Evolutionary conservation across 1,139 yeast genomes (phyloP), one percentile per base, ranked within the genome.

Genomic region (Saccharomyces hybrid): DNA sequence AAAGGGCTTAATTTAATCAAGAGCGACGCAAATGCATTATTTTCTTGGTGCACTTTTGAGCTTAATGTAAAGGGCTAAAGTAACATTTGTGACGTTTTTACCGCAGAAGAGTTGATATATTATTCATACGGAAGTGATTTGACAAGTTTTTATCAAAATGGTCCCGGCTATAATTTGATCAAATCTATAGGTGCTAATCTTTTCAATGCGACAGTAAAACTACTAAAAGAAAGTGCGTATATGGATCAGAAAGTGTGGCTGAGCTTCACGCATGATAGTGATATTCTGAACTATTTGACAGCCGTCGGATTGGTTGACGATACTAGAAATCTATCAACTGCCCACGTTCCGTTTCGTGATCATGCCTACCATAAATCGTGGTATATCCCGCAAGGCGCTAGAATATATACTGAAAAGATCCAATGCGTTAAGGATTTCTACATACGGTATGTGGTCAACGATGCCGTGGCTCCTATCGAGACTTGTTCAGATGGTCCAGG

Each of bases 201-300:
- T 56, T 74, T 79, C 55, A 78, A 81, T 56, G 83, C 86, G 46
- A 61, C 70, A 5, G 56, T 63, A 29, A 59, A 62, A 12, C 55
- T 68, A 32, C 56, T 69, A 61, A 55, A 61, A 46, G 58, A 66
- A 48, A 61, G 63, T 19, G 56, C 61, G 2, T 52, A 56, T 2
- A 24, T 24, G 26, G 66, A 64, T 34, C 69, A 69, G 48, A 71
- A 72, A 47, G 62, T 75, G 48, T 71, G 70, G 58, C 68, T 79
- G 58, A 73, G 79, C 12, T 83, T 83, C 67, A 73, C 83, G 19
- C 89, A 84, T 65, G 88, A 84, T 64, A 73, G 81, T 48, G 84
- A 83, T 63, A 67, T 83, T 47, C 73, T 78, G 49, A 73, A 78
- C 41, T 77, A 75, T 60, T 71, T 78, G 53, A 69, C 82, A 27